These are phyloP conservation scores for Ephemerocybe angulata DNA, from an alignment of 768 basidiomycete species.

Conservation along the genomic window DNA sequence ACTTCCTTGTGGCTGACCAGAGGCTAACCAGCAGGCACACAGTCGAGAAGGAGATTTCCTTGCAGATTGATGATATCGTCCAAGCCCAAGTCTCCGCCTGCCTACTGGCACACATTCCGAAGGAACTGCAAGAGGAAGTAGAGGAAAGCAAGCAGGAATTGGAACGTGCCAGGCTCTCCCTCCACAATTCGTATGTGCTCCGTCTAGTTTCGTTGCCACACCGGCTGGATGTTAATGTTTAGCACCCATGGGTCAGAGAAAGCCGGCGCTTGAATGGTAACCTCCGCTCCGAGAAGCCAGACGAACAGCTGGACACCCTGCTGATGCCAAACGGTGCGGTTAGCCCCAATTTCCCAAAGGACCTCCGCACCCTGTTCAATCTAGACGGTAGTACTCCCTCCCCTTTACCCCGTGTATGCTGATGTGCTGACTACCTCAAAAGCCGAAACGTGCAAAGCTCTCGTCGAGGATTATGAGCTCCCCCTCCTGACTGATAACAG, in stretches of 20 bases:
- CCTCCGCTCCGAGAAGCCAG: conserved; percentile 38
- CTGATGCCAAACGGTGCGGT: conserved; percentile 45
- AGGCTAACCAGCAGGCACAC: background rate
- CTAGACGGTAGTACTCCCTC: conserved; percentile 41
- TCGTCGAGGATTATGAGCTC: conserved; percentile 38
- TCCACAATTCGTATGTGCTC: conserved; percentile 57
- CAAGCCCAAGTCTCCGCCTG: conserved; percentile 45
- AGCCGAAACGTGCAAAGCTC: conserved; percentile 31
- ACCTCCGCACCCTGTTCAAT: conserved; percentile 46
- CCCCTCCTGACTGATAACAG: conserved; percentile 34
- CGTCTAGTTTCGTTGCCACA: background rate
- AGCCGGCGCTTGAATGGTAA: conserved; percentile 51
- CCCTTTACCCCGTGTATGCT: background rate
- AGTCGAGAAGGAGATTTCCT: conserved; percentile 49
- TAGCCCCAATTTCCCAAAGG: conserved; percentile 48
- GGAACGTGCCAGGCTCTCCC: conserved; percentile 39
- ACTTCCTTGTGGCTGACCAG: background rate
- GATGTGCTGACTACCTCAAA: background rate
- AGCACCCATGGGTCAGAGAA: conserved; percentile 37
- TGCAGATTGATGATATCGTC: conserved; percentile 49
- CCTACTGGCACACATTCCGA: conserved; percentile 44
- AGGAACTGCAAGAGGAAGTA: conserved; percentile 47
- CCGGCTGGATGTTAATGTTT: background rate
- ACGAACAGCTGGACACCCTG: conserved; percentile 44
- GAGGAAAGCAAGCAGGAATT: conserved; percentile 41